Conservation (phyloP, 805 yeast genomes). For the Phaffomyces antillensis region DNA sequence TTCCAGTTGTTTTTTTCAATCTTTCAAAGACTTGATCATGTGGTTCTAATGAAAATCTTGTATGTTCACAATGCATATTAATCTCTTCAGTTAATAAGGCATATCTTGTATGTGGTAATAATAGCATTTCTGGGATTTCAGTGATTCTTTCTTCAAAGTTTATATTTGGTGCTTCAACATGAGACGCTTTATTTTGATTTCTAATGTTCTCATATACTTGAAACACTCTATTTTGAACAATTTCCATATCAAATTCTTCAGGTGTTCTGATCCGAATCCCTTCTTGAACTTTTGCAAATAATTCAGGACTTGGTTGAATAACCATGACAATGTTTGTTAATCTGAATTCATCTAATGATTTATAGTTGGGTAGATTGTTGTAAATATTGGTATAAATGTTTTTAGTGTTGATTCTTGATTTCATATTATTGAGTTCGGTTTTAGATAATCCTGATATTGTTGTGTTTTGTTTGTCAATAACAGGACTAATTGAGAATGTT, state of each 20-base stretch:
- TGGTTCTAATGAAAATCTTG: conserved; percentile 36
- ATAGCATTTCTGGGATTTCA: conserved; percentile 21
- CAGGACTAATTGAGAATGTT: not conserved
- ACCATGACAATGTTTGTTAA: conserved; percentile 50
- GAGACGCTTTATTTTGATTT: conserved; percentile 6
- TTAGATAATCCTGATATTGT: not conserved
- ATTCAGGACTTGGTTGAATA: conserved; percentile 37
- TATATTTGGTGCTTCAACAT: not conserved
- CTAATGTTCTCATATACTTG: conserved; percentile 15
- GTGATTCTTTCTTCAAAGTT: conserved; percentile 7
- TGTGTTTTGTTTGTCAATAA: not conserved
- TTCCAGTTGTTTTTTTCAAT: conserved; percentile 9
- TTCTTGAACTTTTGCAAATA: conserved; percentile 17
- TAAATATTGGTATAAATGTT: conserved; percentile 26
- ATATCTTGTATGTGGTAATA: conserved; percentile 46
- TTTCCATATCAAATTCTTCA: conserved; percentile 50
- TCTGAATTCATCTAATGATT: conserved; percentile 22
- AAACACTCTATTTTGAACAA: conserved; percentile 34
- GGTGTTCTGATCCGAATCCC: conserved; percentile 21
- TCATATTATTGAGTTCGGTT: not conserved
- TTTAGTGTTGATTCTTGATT: conserved; percentile 4
- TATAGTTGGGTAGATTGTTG: conserved; percentile 31
- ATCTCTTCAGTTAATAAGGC: conserved; percentile 48
- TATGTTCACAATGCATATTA: conserved; percentile 28
- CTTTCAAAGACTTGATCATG: conserved; percentile 31